Evolutionary conservation across 139 green algal species (phyloP), one percentile per base, ranked within the genome.

Genomic region (Chlorella sp.): DNA sequence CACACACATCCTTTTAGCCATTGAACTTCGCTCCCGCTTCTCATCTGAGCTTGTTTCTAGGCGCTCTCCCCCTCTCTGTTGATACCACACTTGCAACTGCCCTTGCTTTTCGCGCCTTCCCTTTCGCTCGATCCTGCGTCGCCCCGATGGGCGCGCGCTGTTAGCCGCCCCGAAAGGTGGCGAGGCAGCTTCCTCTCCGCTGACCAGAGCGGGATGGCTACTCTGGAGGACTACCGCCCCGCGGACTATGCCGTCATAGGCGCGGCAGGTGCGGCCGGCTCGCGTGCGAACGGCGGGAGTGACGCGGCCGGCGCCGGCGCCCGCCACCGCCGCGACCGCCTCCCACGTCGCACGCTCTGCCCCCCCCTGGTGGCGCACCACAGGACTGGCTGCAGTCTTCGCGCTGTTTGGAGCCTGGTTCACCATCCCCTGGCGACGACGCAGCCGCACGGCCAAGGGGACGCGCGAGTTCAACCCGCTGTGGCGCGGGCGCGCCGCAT

Each of bases 221-320:
- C 1, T 9, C 17, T 77, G 9, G 14, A 15, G 31, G 42, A 40
- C 9, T 48, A 48, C 2, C 46, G 62, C 5, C 56, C 71, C 1
- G 71, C 31, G 27, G 71, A 77, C 42, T 77, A 65, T 36, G 71
- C 71, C 2, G 71, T 77, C 15, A 33, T 77, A 8, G 71, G 56
- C 3, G 43, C 42, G 5, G 43, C 56, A 60, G 71, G 71, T 69
- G 9, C 9, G 46, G 56, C 29, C 29, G 9, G 23, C 56, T 29
- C 56, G 56, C 56, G 29, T 41, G 29, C 56, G 19, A 29, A n/a
- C 56, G n/a, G 23, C 35, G 19, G 27, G 3, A 62, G 27, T 38
- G 17, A 3, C 27, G 60, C 60, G 23, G 9, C n/a, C n/a, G 56
- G 19, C 27, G 56, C 27, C 8, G 4, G 29, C n/a, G 27, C 56